Percentiles rank a stretch among this genome's conserved stretches.
phyloP scores from a whole-genome alignment of 202 grass and related monocot genomes.

The Brachypodium distachyon region DNA sequence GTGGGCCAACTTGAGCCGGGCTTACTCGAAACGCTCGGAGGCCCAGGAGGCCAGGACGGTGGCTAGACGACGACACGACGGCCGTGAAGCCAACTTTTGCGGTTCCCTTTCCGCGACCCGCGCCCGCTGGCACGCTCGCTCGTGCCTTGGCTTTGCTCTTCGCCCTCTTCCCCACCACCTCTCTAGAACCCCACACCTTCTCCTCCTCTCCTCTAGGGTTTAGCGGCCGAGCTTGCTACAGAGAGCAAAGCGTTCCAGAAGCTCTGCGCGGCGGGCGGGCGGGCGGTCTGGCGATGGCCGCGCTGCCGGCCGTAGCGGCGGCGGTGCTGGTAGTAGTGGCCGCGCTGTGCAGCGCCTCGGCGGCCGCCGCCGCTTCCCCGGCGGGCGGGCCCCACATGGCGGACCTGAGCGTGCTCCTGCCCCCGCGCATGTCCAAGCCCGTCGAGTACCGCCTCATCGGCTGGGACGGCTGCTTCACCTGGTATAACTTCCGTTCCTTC shows the following conservation, averaged over 20 bases:
- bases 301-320: conserved; percentile 21
- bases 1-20: background rate
- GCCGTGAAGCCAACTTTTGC: too few species aligned
- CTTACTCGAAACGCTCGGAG: background rate
- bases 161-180: background rate
- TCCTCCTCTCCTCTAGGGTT: conserved; percentile 29
- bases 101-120: background rate
- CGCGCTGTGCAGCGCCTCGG: background rate
- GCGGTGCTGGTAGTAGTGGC: background rate
- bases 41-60: background rate
- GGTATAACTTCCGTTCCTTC: conserved; percentile 27
- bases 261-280: conserved; percentile 5
- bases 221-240: background rate
- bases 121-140: background rate
- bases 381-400: conserved; percentile 69
- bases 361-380: conserved; percentile 13
- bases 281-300: conserved; percentile 32
- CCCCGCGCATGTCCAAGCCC: conserved; percentile 67
- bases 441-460: conserved; percentile 83
- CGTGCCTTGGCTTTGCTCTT: background rate
- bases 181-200: background rate
- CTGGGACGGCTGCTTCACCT: conserved; percentile 79
- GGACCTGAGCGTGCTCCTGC: conserved; percentile 87
- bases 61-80: background rate
- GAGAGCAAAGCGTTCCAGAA: background rate